Evolutionary conservation across 2,329 filamentous ascomycete genomes (phyloP), one percentile per base, ranked within the genome.

Genomic region (Phialocephala subalpina): DNA sequence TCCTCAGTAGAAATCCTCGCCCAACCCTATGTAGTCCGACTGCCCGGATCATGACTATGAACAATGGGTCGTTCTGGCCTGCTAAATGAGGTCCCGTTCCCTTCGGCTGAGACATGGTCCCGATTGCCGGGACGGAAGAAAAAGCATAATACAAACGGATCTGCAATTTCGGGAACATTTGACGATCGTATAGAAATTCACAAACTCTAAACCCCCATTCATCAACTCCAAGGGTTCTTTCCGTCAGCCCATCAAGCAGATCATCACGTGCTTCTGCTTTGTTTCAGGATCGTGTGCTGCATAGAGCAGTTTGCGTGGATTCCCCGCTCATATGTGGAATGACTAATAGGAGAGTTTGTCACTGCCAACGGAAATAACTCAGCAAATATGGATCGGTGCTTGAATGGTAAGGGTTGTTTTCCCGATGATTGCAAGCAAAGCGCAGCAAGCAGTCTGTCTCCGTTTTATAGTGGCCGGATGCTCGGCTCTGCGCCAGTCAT

Each of bases 231-330:
- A 27, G 9, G 14, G 14, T 33, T 53, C 49, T 53, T 53, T 33
- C 29, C 49, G 27, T 33, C 25, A 29, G 49, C 49, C 45, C n/a
- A 49, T n/a, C 9, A n/a, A 27, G 25, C 3, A 53, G 6, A 53
- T 18, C 14, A 53, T 53, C 49, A 53, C 49, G 49, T 53, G 49
- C 29, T 33, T 29, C 18, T 12, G 11, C n/a, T 49, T 5, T 25
- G 45, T 20, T 20, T 20, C 49, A 18, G 49, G 25, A 29, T 14
- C 49, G 4, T 14, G 22, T 29, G 11, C 49, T n/a, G 36, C 35
- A 1, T 58, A 38, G 42, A 52, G 20, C 36, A 9, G 58, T 61
- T 52, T 61, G 58, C 58, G 45, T 61, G 58, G 42, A 40, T 61
- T 53, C 58, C 58, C 58, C 45, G 45, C 58, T 61, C 22, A 53